Conservation (phyloP, 495 filamentous ascomycete species). For the Hamigera avellanea region DNA sequence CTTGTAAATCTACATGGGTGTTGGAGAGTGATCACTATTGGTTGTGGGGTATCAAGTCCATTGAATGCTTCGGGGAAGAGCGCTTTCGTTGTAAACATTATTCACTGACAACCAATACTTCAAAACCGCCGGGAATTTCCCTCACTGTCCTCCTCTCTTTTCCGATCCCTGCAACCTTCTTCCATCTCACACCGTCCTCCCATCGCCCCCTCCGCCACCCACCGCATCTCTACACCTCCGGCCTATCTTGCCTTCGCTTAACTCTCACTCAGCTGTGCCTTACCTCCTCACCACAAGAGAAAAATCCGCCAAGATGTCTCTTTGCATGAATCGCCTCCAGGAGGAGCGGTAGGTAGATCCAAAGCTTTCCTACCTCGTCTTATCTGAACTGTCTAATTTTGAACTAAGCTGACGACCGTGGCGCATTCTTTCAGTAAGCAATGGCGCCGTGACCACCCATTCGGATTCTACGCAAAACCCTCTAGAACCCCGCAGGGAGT, state of each 20-base stretch:
- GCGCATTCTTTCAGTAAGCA: slow-evolving; percentile 54
- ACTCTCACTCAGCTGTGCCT: no score
- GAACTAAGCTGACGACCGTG: slow-evolving; percentile 8
- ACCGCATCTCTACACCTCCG: background rate
- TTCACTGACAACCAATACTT: no score
- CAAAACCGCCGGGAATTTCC: no score
- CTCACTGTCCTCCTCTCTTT: background rate
- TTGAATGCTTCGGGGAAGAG: no score
- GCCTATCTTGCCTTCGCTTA: no score
- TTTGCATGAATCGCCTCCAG: slow-evolving; percentile 77
- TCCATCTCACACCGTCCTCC: background rate
- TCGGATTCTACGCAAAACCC: slow-evolving; percentile 92
- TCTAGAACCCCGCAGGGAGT: slow-evolving; percentile 66
- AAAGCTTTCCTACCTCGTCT: background rate
- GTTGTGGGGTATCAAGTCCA: no score
- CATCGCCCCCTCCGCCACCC: background rate
- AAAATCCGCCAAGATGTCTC: slow-evolving; percentile 50
- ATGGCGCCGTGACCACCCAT: slow-evolving; percentile 94
- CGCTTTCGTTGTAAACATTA: no score
- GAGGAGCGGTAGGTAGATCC: slow-evolving; percentile 65
- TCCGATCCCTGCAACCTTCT: slow-evolving; percentile 2
- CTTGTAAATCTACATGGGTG: no score
- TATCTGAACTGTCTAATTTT: background rate
- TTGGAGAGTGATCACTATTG: no score
- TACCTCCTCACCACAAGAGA: background rate